Evolutionary conservation across 2,329 filamentous ascomycete genomes (phyloP).

Genomic region (Diaporthe ampelina): DNA sequence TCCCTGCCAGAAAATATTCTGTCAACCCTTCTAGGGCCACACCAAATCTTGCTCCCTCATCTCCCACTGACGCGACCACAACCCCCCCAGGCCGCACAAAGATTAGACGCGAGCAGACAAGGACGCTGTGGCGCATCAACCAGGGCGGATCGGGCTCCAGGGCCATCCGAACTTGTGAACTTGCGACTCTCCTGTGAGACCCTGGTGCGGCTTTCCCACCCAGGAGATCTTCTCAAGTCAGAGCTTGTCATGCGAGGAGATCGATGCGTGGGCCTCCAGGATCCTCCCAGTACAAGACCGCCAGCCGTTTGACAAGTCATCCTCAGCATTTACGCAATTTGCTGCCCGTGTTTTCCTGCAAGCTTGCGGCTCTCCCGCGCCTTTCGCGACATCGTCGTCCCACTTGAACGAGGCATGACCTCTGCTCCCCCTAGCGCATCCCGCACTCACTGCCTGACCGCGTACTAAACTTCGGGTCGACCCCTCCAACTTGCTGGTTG

Average conservation of each 20-base stretch:
- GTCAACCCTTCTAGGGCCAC: conserved; percentile 38
- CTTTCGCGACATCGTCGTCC: conserved; percentile 44
- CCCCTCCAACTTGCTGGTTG: conserved; percentile 31
- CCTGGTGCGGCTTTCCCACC: conserved; percentile 58
- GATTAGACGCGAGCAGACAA: conserved; percentile 38
- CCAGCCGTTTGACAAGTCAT: conserved; percentile 44
- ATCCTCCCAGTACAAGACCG: conserved; percentile 46
- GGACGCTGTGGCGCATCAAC: conserved; percentile 40
- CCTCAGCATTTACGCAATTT: conserved; percentile 44
- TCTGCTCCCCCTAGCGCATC: conserved; percentile 39
- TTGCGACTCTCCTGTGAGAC: conserved; percentile 50
- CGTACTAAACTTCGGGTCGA: conserved; percentile 40
- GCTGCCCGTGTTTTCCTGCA: conserved; percentile 45
- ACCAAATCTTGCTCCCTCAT: conserved; percentile 36
- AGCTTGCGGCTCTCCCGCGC: conserved; percentile 41
- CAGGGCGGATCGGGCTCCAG: conserved; percentile 37
- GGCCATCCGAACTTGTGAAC: conserved; percentile 40
- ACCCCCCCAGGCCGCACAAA: conserved; percentile 37
- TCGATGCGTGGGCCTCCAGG: conserved; percentile 45
- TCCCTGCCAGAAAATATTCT: conserved; percentile 42
- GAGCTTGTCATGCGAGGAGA: conserved; percentile 42
- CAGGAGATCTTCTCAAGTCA: conserved; percentile 44
- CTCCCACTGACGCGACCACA: conserved; percentile 39
- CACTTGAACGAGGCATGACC: conserved; percentile 40
- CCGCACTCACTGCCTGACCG: conserved; percentile 36